Evolutionary conservation across 139 green algal genomes (phyloP).

Genomic region (Mesostigma viride): DNA sequence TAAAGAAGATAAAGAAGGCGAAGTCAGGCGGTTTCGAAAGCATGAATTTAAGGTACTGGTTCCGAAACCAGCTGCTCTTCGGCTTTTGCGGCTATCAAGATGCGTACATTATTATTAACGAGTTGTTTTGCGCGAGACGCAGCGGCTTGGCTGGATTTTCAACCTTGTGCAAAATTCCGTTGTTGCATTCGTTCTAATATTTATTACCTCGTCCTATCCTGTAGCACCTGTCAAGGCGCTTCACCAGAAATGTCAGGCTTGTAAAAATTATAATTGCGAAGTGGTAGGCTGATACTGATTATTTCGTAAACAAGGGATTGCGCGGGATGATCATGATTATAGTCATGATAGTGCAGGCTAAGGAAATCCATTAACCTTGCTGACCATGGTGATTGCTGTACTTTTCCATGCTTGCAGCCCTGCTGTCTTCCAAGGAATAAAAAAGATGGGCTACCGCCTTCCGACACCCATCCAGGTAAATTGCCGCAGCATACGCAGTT

Average conservation of each 20-base stretch:
- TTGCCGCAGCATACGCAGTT: not conserved
- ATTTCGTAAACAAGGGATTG: no score
- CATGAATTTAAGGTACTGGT: not conserved
- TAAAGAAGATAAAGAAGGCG: conserved; percentile 6
- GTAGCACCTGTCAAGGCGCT: no score
- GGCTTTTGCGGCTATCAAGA: not conserved
- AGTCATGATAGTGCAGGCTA: no score
- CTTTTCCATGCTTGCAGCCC: no score
- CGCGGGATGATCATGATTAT: no score
- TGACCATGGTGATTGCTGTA: no score
- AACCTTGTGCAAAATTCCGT: not conserved
- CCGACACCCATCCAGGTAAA: conserved; percentile 85
- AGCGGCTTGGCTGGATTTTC: not conserved
- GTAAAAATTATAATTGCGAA: no score
- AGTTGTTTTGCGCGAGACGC: not conserved
- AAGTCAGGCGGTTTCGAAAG: conserved; percentile 8
- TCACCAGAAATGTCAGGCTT: no score
- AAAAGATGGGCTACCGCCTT: conserved; percentile 81
- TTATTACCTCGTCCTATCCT: no score
- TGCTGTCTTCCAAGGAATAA: conserved; percentile 60
- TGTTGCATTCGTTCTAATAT: not conserved
- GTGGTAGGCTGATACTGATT: no score
- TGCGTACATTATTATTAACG: not conserved
- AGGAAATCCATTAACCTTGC: no score
- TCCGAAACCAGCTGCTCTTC: not conserved